Conservation (phyloP, 2,329 filamentous ascomycete species). For the Parastagonospora avenae region DNA sequence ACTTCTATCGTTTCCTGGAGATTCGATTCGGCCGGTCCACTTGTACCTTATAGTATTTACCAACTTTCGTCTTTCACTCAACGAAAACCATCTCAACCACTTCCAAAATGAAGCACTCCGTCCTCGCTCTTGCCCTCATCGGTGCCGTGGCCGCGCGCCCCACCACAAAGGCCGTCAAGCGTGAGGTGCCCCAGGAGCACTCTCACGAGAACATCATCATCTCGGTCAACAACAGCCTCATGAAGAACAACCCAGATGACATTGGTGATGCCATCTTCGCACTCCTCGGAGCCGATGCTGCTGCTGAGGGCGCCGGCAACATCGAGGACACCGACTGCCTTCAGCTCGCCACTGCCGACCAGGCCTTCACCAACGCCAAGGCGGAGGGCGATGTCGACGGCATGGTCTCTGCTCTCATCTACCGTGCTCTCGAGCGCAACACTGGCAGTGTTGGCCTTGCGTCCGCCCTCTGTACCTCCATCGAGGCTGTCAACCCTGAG, state of each 20-base stretch:
- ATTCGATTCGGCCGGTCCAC: slow-evolving; percentile 45
- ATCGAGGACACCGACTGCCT: slow-evolving; percentile 62
- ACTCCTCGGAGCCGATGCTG: slow-evolving; percentile 59
- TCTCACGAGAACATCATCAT: slow-evolving; percentile 58
- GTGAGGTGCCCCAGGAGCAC: slow-evolving; percentile 64
- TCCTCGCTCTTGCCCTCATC: slow-evolving; percentile 37
- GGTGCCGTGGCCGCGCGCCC: slow-evolving; percentile 38
- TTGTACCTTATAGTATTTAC: slow-evolving; percentile 22
- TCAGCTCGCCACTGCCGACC: slow-evolving; percentile 63
- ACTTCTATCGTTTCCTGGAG: slow-evolving; percentile 45
- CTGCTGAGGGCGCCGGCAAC: slow-evolving; percentile 53
- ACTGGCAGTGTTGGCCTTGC: slow-evolving; percentile 62
- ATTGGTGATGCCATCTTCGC: slow-evolving; percentile 59
- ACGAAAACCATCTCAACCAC: neutral
- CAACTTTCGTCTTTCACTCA: neutral
- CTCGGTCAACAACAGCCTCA: slow-evolving; percentile 52
- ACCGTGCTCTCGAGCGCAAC: slow-evolving; percentile 64
- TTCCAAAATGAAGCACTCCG: slow-evolving; percentile 41
- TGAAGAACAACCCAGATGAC: slow-evolving; percentile 55
- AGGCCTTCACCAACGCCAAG: slow-evolving; percentile 66
- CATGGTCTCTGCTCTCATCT: slow-evolving; percentile 61
- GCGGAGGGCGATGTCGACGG: slow-evolving; percentile 57
- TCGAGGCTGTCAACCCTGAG: slow-evolving; percentile 65
- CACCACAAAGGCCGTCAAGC: slow-evolving; percentile 33
- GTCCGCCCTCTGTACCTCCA: slow-evolving; percentile 63